Evolutionary conservation across 257 asterid species (phyloP).

Genomic region (Lithospermum erythrorhizon): DNA sequence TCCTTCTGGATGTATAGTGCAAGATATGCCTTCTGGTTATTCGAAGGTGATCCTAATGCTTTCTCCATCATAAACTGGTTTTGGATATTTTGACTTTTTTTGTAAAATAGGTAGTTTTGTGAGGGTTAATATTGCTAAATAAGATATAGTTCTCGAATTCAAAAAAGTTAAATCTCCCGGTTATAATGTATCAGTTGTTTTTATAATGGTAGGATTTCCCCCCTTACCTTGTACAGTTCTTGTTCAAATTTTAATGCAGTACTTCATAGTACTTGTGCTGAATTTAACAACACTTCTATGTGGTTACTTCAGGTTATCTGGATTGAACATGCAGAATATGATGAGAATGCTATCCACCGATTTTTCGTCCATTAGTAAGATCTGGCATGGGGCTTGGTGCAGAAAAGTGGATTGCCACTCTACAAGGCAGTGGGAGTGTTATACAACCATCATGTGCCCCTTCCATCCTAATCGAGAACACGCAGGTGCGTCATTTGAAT

Average conservation of each 20-base stretch:
- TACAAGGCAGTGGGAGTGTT: constrained; percentile 58
- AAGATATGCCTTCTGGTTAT: constrained; percentile 55
- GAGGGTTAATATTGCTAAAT: too few relatives aligned
- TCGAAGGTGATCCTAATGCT: constrained; percentile 46
- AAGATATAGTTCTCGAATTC: too few relatives aligned
- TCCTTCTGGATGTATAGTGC: constrained; percentile 80
- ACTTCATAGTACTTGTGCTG: too few relatives aligned
- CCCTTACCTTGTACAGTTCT: too few relatives aligned
- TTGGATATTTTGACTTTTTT: too few relatives aligned
- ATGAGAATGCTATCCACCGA: constrained; percentile 41
- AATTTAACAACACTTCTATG: neutral
- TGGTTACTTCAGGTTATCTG: constrained; percentile 55
- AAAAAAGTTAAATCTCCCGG: too few relatives aligned
- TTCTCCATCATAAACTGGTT: too few relatives aligned
- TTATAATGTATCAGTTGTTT: too few relatives aligned
- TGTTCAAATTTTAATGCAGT: too few relatives aligned
- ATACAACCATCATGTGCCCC: constrained; percentile 34
- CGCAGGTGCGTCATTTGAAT: constrained; percentile 30
- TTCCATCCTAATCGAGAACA: constrained; percentile 30
- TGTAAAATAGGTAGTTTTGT: too few relatives aligned
- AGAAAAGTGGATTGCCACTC: constrained; percentile 59
- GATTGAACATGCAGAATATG: constrained; percentile 76
- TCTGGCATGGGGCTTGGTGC: constrained; percentile 82
- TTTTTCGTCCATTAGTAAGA: constrained; percentile 51
- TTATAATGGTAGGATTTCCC: too few relatives aligned